Percentiles rank a stretch among this genome's conserved stretches.
phyloP scores from a whole-genome alignment of 768 basidiomycete species.

The Macrolepiota dolichaula region DNA sequence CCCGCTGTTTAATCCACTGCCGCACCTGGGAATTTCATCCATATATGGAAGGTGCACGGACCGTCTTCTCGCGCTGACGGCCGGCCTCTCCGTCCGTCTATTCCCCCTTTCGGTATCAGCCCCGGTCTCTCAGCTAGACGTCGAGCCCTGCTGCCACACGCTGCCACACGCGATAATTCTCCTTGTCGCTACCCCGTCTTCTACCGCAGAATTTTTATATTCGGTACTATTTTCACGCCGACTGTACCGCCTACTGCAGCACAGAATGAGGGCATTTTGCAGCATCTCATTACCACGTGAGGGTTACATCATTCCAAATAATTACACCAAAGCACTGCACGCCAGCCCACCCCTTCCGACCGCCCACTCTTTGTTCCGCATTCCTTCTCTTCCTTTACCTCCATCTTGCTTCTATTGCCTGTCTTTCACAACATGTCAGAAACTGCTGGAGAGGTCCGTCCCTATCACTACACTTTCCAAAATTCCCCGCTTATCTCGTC shows the following conservation, averaged over 20 bases:
- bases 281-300: neutral
- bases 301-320: conserved; percentile 2
- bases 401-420: neutral
- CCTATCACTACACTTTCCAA: neutral
- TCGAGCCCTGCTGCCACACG: neutral
- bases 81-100: neutral
- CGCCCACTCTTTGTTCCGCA: neutral
- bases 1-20: conserved; percentile 12
- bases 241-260: too few species aligned
- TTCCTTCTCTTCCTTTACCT: neutral
- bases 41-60: conserved; percentile 8
- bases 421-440: conserved; percentile 16
- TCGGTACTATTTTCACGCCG: too few species aligned
- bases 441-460: conserved; percentile 25
- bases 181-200: too few species aligned
- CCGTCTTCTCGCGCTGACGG: neutral
- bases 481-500: neutral
- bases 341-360: neutral
- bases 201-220: too few species aligned
- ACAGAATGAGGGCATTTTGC: neutral
- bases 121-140: neutral
- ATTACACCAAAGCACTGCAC: neutral
- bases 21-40: conserved; percentile 8
- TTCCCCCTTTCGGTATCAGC: neutral
- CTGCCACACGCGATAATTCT: neutral